Base-by-base conservation (phyloP, 1,284 basidiomycete species). In the Apiotrichum siamense region DNA sequence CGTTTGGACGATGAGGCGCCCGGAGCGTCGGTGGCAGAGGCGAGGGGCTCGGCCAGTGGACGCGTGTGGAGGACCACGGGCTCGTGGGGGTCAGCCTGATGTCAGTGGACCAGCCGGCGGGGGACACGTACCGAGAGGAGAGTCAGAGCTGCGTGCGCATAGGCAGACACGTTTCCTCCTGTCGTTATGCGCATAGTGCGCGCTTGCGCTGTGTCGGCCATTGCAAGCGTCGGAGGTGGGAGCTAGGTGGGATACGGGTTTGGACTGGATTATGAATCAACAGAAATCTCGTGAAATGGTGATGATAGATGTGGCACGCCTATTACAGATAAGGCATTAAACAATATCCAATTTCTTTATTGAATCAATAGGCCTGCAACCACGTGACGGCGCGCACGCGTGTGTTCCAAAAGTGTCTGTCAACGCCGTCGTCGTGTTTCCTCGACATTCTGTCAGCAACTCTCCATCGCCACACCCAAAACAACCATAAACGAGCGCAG, bases 31-130 rank as follows among this genome's bases (percentile, higher is more conserved):
- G n/a, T n/a, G n/a, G n/a, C n/a, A n/a, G n/a, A n/a, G n/a, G n/a
- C n/a, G n/a, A n/a, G n/a, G n/a, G n/a, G n/a, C n/a, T n/a, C n/a
- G n/a, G n/a, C n/a, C n/a, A n/a, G n/a, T 0, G 72, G 84, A 2
- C 84, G 69, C 0, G 87, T 87, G 64, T 88, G 86, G 5, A 89
- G 72, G 1, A 82, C 75, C 13, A 89, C 64, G 0, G 83, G 78
- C 47, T 69, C 75, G 23, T 76, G 69, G 40, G 81, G 79, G 55
- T 83, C 77, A 47, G 79, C 76, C 85, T 88, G 64, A 18, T n/a
- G 43, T 17, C 29, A 42, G 41, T 4, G 21, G 23, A n/a, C 31
- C 24, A 24, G 7, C 9, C 24, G 31, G 20, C 10, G 31, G 18
- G 21, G 3, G 13, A 18, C 69, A 62, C 67, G 35, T 43, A 83